Evolutionary conservation across 108 stramenopile genomes (phyloP), one percentile per base, ranked within the genome.

Genomic region (Skeletonema tropicum): DNA sequence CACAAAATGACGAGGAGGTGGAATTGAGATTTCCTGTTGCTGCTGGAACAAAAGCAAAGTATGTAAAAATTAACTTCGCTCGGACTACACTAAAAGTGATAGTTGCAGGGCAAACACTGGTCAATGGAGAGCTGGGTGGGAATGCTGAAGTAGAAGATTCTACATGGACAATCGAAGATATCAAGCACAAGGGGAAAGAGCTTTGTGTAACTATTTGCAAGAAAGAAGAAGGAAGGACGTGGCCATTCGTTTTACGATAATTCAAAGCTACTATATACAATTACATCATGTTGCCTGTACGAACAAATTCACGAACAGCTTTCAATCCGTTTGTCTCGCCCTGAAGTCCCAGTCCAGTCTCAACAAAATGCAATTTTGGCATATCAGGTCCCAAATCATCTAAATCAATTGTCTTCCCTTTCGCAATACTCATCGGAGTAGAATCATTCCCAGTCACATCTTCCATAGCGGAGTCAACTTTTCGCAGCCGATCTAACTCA

Each of bases 1-100:
- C 66, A 19, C 90, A 93, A 71, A 88, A 85, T 32, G 77, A 81
- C n/a, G 90, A 91, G 9, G 92, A 93, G 68, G 85, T 93, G 14
- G 92, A 93, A 65, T 55, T 93, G 30, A 71, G 83, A 45, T 90
- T 90, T 76, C 48, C 76, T 14, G 86, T 93, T 5, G 80, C 74
- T 21, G 58, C 49, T 25, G 71, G 70, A 11, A 87, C 85, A 14
- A 88, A 86, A 68, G 73, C 80, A 6, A 91, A 89, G 57, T 74
- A 91, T 78, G 83, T 90, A 42, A 84, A 86, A 64, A 82, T 91
- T 3, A 86, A 80, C 25, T 93, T 93, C 80, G 76, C 80, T 14
- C 57, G 64, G 19, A 67, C 72, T 11, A 71, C 60, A 21, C 39
- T 93, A 25, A 89, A 84, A 57, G 90, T 91, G 1, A 71, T 60